Base-by-base conservation (phyloP, 768 basidiomycete species). In the Butyriboletus loyo region DNA sequence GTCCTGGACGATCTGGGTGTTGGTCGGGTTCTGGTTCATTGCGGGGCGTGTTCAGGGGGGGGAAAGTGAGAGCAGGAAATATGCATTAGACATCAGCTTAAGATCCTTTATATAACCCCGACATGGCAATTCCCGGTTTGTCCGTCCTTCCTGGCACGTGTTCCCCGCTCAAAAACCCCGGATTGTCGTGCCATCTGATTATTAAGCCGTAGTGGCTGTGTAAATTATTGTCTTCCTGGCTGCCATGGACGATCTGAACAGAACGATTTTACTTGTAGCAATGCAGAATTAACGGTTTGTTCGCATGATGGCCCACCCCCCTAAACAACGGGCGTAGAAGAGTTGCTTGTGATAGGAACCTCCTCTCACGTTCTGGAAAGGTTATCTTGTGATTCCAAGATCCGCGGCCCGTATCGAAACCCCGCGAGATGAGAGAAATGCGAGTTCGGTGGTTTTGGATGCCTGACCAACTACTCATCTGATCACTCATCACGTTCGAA, bases 101-200 rank as follows among this genome's bases (percentile, higher is more conserved):
- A n/a, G 42, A 27, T 35, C 36, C 9, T 52, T 54, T 66, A 61
- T 66, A 61, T 40, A 66, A 51, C 65, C 62, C 64, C 65, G 62
- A 64, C 64, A 48, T 47, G 64, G 64, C 38, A 66, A 56, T 37
- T 61, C 46, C 64, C 64, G 64, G 54, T 45, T 49, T 40, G 41
- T 46, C 36, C 52, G 41, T 60, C 45, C 35, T 15, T 59, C 34
- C 6, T 50, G 52, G 47, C 64, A 66, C 64, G 60, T 64, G 63
- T 39, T 13, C 44, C 3, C 7, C 61, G 46, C 50, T 36, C 43
- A 50, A 58, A 57, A 28, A 31, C 50, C 46, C 60, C 63, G 14
- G 55, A 55, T 53, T 35, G 17, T 11, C 50, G n/a, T 8, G 28
- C 19, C 43, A 43, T n/a, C 8, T 10, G 4, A 7, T 39, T 39